These are phyloP conservation scores for Trichophyton benhamiae DNA, from an alignment of 2,329 filamentous ascomycete genomes.

Conservation along the genomic window DNA sequence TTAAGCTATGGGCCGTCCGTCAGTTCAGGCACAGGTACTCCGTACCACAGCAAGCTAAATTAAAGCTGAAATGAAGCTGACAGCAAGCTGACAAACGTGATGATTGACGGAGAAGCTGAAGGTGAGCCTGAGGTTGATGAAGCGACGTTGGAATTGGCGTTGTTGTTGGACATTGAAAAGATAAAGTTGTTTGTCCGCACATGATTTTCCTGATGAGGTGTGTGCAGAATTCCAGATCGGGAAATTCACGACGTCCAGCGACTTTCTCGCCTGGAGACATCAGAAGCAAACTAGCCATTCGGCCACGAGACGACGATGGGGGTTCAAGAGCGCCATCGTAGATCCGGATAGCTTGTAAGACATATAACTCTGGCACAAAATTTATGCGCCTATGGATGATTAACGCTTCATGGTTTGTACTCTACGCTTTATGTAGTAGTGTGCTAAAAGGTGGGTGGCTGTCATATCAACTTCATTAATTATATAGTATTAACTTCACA, in stretches of 20 bases:
- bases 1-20: neutral
- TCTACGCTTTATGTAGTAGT: neutral
- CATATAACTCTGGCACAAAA: neutral
- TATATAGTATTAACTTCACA: neutral
- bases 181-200: neutral
- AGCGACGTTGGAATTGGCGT: neutral
- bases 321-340: neutral
- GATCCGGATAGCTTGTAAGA: neutral
- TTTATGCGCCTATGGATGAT: neutral
- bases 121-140: neutral
- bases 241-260: neutral
- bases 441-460: neutral
- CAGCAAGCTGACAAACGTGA: no score
- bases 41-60: neutral
- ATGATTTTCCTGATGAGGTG: neutral
- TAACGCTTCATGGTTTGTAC: neutral
- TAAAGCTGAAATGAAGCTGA: neutral
- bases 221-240: neutral
- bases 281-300: neutral
- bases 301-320: neutral
- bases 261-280: neutral
- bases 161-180: neutral
- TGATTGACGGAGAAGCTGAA: neutral
- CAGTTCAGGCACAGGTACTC: neutral
- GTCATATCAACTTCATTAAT: neutral